phyloP scores from a whole-genome alignment of 345 rosid species.

The Laguncularia racemosa region DNA sequence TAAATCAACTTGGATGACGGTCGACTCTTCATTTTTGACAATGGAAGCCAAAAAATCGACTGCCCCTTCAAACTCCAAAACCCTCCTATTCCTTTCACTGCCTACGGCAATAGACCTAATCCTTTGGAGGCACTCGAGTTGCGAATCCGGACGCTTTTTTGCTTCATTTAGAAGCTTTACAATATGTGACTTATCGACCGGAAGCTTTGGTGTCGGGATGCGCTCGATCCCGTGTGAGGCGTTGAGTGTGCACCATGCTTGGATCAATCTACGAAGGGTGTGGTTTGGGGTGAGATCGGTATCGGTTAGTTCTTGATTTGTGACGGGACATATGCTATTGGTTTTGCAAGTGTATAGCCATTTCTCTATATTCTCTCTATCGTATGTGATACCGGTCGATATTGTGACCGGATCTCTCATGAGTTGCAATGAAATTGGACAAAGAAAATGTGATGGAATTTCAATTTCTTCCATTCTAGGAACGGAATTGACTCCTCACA shows the following conservation, averaged over 20 bases:
- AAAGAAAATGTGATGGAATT: conserved; percentile 41
- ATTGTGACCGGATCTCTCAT: conserved; percentile 59
- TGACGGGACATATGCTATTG: conserved; percentile 38
- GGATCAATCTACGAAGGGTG: conserved; percentile 80
- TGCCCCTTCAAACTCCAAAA: conserved; percentile 23
- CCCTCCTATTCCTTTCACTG: conserved; percentile 26
- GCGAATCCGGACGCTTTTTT: conserved; percentile 15
- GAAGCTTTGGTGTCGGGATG: conserved; percentile 42
- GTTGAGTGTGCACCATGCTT: conserved; percentile 73
- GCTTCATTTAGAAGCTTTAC: conserved; percentile 34
- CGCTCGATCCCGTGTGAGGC: conserved; percentile 40
- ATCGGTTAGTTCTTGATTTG: conserved; percentile 34
- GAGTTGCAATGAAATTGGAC: conserved; percentile 58
- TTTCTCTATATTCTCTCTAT: conserved; percentile 40
- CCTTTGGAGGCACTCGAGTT: conserved; percentile 22
- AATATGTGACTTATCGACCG: conserved; percentile 20
- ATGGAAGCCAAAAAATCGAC: conserved; percentile 36
- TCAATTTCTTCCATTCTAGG: conserved; percentile 30
- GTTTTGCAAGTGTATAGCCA: conserved; percentile 39
- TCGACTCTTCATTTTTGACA: conserved; percentile 4
- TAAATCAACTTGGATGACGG: too few species aligned
- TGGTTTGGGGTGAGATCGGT: conserved; percentile 63
- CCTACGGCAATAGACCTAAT: conserved; percentile 34
- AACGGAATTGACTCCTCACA: not conserved
- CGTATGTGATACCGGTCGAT: conserved; percentile 59